Conservation (phyloP, 331 rosid genomes). For the Arachis monticola region DNA sequence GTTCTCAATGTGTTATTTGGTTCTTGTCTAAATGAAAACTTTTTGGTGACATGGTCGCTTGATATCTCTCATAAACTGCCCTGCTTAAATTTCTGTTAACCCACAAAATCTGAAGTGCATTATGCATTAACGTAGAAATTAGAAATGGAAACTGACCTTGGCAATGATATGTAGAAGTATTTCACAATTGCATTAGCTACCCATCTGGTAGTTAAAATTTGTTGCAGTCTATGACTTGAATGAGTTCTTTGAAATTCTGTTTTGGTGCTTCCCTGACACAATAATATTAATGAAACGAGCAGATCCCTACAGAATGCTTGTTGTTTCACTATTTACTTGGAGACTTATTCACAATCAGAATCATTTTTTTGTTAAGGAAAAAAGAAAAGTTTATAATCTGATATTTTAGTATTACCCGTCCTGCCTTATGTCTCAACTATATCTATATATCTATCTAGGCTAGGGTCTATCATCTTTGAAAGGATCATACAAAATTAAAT, state of each 20-base stretch:
- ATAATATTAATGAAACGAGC: conserved; percentile 36
- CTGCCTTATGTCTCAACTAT: conserved; percentile 31
- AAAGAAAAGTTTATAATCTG: conserved; percentile 30
- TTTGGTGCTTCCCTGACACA: conserved; percentile 15
- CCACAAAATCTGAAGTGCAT: conserved; percentile 2
- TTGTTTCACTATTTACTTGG: background rate
- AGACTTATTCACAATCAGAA: conserved; percentile 29
- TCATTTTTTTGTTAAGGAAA: background rate
- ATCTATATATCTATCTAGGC: background rate
- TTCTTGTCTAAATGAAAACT: background rate
- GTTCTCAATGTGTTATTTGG: background rate
- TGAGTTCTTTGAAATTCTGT: background rate
- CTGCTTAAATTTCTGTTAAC: background rate
- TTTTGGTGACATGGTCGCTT: background rate
- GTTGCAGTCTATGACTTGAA: conserved; percentile 9
- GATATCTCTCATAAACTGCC: background rate
- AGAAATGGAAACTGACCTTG: background rate
- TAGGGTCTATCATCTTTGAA: conserved; percentile 31
- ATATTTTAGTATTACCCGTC: conserved; percentile 10
- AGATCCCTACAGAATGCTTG: conserved; percentile 53
- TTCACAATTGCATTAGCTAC: background rate
- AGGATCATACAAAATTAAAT: conserved; percentile 45
- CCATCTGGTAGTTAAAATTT: background rate
- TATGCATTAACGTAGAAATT: background rate
- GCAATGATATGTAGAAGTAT: background rate